Base-by-base conservation (phyloP, 2,329 filamentous ascomycete genomes). In the Trichoderma citrinoviride region DNA sequence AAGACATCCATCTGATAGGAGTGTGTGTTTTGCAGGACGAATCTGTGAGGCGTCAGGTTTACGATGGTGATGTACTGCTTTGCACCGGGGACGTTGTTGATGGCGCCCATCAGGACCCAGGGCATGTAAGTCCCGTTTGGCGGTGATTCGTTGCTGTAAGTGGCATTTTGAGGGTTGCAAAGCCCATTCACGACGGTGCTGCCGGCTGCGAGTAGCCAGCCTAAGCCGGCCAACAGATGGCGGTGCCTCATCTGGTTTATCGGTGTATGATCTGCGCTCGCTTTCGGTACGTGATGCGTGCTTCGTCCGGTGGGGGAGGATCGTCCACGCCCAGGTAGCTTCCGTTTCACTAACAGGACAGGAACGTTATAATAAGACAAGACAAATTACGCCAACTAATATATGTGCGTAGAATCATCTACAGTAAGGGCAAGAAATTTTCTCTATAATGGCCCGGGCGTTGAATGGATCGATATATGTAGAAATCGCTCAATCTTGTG, bases 1-100 rank as follows among this genome's bases (percentile, higher is more conserved):
- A 74, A 77, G 1, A 61, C 66, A 50, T 72, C 70, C 68, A 77
- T 71, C 60, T 76, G 74, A 57, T 76, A 74, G 15, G 70, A 72
- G 17, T 74, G 70, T 3, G 74, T 73, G 49, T 66, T 60, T 21
- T 68, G 67, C 47, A 74, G 67, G 14, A 66, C 64, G 66, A 76
- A 71, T 17, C 69, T 67, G 44, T 77, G 71, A 1, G 75, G 75
- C 4, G 75, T 77, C 29, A 77, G 68, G 47, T 77, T 76, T 33
- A 77, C 74, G 17, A 77, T 73, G 2, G 75, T 74, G 56, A 77
- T 64, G 65, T 74, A 77, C 41, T 72, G 73, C 21, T 66, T 70
- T 12, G 61, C 50, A n/a, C 65, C 63, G 17, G 65, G 23, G 19
- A 66, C 54, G 12, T n/a, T 55, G n/a, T 55, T 60, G 2, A 61